These are phyloP conservation scores for Amaranthus cruentus DNA, from an alignment of 148 eudicot species.

Conservation along the genomic window DNA sequence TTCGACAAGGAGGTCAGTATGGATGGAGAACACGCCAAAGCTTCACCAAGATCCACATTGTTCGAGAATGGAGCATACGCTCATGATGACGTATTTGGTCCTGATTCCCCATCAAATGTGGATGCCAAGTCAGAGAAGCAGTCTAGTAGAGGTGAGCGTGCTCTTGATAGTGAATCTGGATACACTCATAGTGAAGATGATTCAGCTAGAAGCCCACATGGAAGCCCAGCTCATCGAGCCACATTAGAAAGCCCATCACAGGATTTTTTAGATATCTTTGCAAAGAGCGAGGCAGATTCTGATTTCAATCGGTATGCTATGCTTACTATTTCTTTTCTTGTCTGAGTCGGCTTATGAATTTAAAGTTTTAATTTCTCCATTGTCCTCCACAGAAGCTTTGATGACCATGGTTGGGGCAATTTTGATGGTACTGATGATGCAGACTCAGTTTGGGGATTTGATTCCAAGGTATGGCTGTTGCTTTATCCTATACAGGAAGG, in stretches of 20 bases:
- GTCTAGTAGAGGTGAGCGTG: slow-evolving; percentile 35
- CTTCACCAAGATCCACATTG: slow-evolving; percentile 43
- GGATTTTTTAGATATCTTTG: slow-evolving; percentile 56
- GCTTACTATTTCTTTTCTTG: slow-evolving; percentile 4
- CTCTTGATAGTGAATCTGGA: slow-evolving; percentile 58
- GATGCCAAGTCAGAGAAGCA: slow-evolving; percentile 52
- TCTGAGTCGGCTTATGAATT: neutral
- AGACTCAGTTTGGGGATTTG: slow-evolving; percentile 94
- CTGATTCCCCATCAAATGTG: slow-evolving; percentile 52
- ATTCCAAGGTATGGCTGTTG: slow-evolving; percentile 50
- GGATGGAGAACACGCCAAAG: slow-evolving; percentile 26
- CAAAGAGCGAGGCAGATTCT: slow-evolving; percentile 69
- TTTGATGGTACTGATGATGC: slow-evolving; percentile 83
- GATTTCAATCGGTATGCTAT: slow-evolving; percentile 58
- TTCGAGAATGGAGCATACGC: slow-evolving; percentile 45
- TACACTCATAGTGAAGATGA: slow-evolving; percentile 74
- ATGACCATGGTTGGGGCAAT: slow-evolving; percentile 77
- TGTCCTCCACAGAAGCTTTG: slow-evolving; percentile 57
- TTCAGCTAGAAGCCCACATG: slow-evolving; percentile 67
- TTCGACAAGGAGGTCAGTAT: slow-evolving; percentile 48
- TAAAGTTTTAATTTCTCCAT: slow-evolving; percentile 1
- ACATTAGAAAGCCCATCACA: slow-evolving; percentile 50
- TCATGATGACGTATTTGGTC: slow-evolving; percentile 43
- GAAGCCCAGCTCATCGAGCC: slow-evolving; percentile 55
- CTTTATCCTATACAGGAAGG: too few species aligned